A percentile compares a stretch with the other conserved stretches of the same genome.
phyloP scores from a whole-genome alignment of 441 rosid genomes.

The Adansonia gregorii region DNA sequence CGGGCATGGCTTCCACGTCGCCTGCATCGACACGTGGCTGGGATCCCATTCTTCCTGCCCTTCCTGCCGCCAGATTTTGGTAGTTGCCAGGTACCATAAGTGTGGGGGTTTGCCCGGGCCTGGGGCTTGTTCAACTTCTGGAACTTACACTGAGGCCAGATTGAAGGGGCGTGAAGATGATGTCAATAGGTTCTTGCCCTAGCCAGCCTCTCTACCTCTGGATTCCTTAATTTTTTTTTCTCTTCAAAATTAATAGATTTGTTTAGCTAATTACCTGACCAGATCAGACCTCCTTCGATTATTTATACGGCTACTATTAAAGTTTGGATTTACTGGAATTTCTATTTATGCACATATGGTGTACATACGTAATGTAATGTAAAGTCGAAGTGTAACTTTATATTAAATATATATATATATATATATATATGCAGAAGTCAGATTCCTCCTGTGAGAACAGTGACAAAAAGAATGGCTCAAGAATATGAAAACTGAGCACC shows the following conservation, averaged over 20 bases:
- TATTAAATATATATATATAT: background rate
- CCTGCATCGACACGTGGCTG: slow-evolving; percentile 89
- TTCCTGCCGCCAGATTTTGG: slow-evolving; percentile 86
- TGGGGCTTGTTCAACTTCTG: slow-evolving; percentile 43
- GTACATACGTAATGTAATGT: background rate
- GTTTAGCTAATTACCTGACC: background rate
- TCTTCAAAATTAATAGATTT: background rate
- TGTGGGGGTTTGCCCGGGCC: slow-evolving; percentile 60
- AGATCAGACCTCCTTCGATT: background rate
- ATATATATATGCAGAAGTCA: background rate
- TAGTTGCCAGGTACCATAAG: slow-evolving; percentile 60
- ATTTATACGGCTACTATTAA: background rate
- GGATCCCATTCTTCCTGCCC: slow-evolving; percentile 96
- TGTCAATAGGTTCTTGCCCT: slow-evolving; percentile 42
- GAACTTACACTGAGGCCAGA: slow-evolving; percentile 33
- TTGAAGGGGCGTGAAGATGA: slow-evolving; percentile 55
- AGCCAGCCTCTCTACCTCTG: slow-evolving; percentile 26
- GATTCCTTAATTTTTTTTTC: background rate
- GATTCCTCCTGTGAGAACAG: slow-evolving; percentile 17
- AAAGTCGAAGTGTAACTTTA: background rate
- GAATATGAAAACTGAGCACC: background rate
- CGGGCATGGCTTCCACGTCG: slow-evolving; percentile 86
- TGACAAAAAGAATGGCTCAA: background rate
- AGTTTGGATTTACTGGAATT: slow-evolving; percentile 6
- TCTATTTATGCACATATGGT: background rate